Evolutionary conservation across 306 rosid genomes (phyloP).

Genomic region (Alnus rubra): DNA sequence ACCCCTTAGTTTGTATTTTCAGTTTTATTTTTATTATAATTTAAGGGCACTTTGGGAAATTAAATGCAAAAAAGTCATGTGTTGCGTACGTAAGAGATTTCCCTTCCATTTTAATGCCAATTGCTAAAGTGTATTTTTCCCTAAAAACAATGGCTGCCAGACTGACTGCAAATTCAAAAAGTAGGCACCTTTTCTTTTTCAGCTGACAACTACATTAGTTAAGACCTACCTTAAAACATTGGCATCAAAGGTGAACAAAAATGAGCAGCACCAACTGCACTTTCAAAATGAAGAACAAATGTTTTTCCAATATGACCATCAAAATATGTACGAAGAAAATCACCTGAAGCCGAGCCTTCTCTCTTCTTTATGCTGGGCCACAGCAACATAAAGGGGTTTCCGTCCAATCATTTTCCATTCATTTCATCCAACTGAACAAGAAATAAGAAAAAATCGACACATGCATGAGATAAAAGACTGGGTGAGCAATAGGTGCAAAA

Average conservation of each 20-base stretch:
- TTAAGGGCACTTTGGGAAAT: too few species aligned
- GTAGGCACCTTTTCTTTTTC: not conserved
- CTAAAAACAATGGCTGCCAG: not conserved
- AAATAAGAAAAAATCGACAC: not conserved
- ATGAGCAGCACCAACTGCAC: not conserved
- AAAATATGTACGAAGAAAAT: constrained; percentile 3
- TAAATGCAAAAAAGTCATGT: too few species aligned
- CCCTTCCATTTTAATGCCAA: too few species aligned
- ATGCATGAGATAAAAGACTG: not conserved
- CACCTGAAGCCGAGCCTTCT: constrained; percentile 82
- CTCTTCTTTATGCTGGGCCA: constrained; percentile 90
- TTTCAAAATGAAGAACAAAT: not conserved
- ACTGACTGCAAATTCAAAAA: not conserved
- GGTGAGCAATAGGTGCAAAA: not conserved
- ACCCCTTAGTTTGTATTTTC: too few species aligned
- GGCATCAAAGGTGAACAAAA: not conserved
- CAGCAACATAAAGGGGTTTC: constrained; percentile 82
- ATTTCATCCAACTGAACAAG: constrained; percentile 59
- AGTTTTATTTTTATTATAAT: too few species aligned
- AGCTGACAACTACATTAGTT: not conserved
- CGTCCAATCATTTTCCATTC: constrained; percentile 78
- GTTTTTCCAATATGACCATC: not conserved
- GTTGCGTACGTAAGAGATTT: too few species aligned
- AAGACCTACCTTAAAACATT: not conserved
- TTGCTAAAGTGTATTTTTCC: too few species aligned